phyloP scores from a whole-genome alignment of 148 eudicot species.

The Limonium bicolor region DNA sequence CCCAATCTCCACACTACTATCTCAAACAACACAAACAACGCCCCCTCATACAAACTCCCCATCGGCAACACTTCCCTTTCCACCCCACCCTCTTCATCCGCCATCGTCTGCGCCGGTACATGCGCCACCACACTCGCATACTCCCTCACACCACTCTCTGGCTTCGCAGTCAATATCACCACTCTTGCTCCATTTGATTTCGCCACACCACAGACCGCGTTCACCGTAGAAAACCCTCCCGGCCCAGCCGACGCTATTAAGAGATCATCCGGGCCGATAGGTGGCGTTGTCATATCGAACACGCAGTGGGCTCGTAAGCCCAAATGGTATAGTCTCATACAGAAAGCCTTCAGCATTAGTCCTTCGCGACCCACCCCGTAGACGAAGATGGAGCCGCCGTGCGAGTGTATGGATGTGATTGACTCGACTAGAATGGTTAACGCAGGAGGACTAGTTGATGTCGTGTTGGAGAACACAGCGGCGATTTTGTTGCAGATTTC shows the following conservation, averaged over 20 bases:
- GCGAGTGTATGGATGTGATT: conserved; percentile 26
- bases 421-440: conserved; percentile 33
- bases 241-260: conserved; percentile 85
- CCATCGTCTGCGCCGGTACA: conserved; percentile 86
- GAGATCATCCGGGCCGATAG: conserved; percentile 54
- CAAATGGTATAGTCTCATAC: conserved; percentile 69
- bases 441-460: conserved; percentile 34
- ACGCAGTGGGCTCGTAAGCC: conserved; percentile 70
- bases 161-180: conserved; percentile 59
- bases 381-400: conserved; percentile 39
- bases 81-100: conserved; percentile 28
- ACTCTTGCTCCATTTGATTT: conserved; percentile 45
- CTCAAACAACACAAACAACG: conserved; percentile 84
- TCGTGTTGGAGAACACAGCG: conserved; percentile 46
- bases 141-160: conserved; percentile 29
- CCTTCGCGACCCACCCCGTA: conserved; percentile 96
- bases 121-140: conserved; percentile 47
- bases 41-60: conserved; percentile 90
- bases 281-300: conserved; percentile 88
- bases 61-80: conserved; percentile 62
- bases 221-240: conserved; percentile 78
- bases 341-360: conserved; percentile 67
- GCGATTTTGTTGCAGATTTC: conserved; percentile 66
- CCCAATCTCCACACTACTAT: conserved; percentile 66
- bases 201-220: conserved; percentile 65